Evolutionary conservation across 2,329 filamentous ascomycete genomes (phyloP), one percentile per base, ranked within the genome.

Genomic region (Colletotrichum sansevieriae): DNA sequence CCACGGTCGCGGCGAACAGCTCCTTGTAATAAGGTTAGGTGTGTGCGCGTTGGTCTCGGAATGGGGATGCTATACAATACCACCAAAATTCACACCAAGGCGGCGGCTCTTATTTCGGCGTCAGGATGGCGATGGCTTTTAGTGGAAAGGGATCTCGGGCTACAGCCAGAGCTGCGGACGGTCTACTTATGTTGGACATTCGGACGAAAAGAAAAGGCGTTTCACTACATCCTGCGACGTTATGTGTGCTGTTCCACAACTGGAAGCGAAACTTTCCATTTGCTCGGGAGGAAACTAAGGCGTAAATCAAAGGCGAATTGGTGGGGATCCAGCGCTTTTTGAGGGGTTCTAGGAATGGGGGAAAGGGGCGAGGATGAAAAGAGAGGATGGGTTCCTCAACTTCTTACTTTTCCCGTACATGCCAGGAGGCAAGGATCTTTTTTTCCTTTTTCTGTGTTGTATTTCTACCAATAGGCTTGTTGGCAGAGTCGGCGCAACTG

Each of bases 21-120:
- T 68, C 73, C 73, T 74, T 80, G 79, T 79, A 80, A 78, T 72
- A 79, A 80, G 78, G 71, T 74, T 76, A 66, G 58, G 41, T 58
- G 43, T 43, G 29, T 8, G 6, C 29, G 29, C 29, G 29, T 29
- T 7, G 29, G 29, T 29, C 29, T 29, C 29, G 8, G 8, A 29
- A 29, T 29, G 8, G 7, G 29, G 29, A 29, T 29, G 29, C 29
- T 29, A 29, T 5, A 61, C 44, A 65, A 61, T 60, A 68, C 49
- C 51, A 20, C 20, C 12, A 43, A 56, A 56, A 61, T 29, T 39
- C n/a, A 46, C n/a, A 46, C 39, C 43, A 43, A 43, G 51, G 44
- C 51, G 57, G 51, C 35, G 20, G 49, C 39, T 60, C 43, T 46
- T 29, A 37, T 37, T 69, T 69, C 56, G 66, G 66, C 63, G 66